Percentiles rank a stretch among this genome's conserved stretches.
Evolutionary conservation across 345 rosid species (phyloP).

Genomic region (Gossypium australe): DNA sequence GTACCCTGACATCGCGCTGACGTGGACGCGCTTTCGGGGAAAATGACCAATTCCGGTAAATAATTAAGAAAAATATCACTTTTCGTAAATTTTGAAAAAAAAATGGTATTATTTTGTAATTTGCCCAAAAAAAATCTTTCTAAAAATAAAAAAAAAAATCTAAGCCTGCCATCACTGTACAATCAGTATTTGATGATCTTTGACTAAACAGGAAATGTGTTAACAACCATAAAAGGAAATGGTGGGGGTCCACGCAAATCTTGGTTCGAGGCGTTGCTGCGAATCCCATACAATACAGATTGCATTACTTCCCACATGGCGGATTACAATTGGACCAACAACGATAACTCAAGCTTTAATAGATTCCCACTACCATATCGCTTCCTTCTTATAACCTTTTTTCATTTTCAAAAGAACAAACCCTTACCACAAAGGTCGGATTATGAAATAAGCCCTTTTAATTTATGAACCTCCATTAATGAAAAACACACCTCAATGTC

Average conservation of each 20-base stretch:
- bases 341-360: conserved; percentile 30
- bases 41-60: too few relatives aligned
- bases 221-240: background rate
- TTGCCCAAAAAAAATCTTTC: too few relatives aligned
- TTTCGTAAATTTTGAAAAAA: too few relatives aligned
- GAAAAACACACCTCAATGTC: background rate
- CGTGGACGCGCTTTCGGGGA: too few relatives aligned
- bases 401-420: background rate
- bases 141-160: too few relatives aligned
- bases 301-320: conserved; percentile 21
- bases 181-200: too few relatives aligned
- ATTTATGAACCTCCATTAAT: background rate
- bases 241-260: conserved; percentile 5
- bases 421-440: background rate
- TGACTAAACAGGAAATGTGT: background rate
- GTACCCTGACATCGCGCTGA: too few relatives aligned
- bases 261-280: background rate
- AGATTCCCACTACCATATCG: conserved; percentile 5
- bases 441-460: background rate
- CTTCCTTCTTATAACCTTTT: background rate
- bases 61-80: too few relatives aligned
- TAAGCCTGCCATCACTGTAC: too few relatives aligned
- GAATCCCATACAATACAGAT: background rate
- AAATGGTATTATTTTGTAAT: too few relatives aligned
- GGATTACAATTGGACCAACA: conserved; percentile 23